Conservation (phyloP, 495 filamentous ascomycete species). For the Aspergillus panamensis region DNA sequence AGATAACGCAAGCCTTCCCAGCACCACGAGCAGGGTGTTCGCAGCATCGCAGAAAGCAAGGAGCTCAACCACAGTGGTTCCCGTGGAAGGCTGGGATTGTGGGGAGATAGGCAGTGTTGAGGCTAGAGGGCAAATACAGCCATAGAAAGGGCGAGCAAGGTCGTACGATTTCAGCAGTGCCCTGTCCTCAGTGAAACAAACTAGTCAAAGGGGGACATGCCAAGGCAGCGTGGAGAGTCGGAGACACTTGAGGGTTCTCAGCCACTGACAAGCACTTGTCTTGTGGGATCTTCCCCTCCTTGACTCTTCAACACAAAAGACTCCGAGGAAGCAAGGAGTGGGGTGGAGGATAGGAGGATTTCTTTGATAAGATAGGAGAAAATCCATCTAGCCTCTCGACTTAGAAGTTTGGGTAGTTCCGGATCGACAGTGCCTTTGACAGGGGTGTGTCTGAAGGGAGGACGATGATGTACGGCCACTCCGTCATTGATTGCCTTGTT, state of each 20-base stretch:
- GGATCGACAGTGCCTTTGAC: slow-evolving; percentile 5
- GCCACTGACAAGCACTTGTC: not conserved
- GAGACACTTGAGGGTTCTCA: not conserved
- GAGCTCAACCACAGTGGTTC: not conserved
- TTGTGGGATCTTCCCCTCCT: not conserved
- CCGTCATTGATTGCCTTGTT: slow-evolving; percentile 2
- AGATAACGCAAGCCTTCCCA: slow-evolving; percentile 6
- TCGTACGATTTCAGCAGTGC: not conserved
- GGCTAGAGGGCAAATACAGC: not conserved
- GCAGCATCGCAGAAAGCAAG: not conserved
- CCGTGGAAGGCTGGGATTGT: not conserved
- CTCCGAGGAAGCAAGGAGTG: slow-evolving; percentile 4
- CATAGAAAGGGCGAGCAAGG: no score
- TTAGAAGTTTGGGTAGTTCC: slow-evolving; percentile 1
- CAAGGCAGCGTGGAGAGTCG: no score
- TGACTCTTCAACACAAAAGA: not conserved
- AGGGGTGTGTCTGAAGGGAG: not conserved
- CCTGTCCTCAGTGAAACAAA: not conserved
- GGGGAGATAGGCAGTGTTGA: not conserved
- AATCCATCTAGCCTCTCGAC: slow-evolving; percentile 5
- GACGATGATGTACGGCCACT: not conserved
- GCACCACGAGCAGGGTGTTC: not conserved
- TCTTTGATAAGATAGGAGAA: slow-evolving; percentile 21
- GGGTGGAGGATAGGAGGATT: not conserved
- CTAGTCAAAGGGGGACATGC: not conserved